Base-by-base conservation (phyloP, 208 protist genomes). In the Novymonas esmeraldas region DNA sequence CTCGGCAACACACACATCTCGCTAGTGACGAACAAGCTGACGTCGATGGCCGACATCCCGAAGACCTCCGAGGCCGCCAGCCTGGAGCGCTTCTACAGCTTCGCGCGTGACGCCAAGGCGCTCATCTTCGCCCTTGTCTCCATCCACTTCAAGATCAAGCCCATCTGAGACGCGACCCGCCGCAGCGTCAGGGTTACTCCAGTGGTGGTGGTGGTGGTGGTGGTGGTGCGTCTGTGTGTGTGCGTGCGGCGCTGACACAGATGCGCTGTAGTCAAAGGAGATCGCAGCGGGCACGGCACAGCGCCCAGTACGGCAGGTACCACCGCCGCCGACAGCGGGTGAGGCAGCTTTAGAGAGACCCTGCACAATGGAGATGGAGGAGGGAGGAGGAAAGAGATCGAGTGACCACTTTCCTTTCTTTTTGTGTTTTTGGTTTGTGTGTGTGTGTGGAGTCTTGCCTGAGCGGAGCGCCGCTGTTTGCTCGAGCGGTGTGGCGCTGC, bases 61-160 rank as follows among this genome's bases (percentile, higher is more conserved):
- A 66, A 65, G 58, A 63, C 54, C 10, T 71, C 73, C 1, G 79
- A 92, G 38, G 54, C 64, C 24, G 73, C 81, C 18, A 86, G 82
- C 2, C 64, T 96, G 20, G 62, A 66, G 44, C 38, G 60, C 22
- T 96, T 96, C 65, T 96, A 94, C 78, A 81, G 81, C 71, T 93
- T 93, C 72, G 85, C 91, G 18, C 85, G 82, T 0, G 91, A 96
- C 38, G 62, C 92, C 3, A 93, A 90, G 71, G 76, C 86, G 18
- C 75, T 96, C 31, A 79, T 94, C 2, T 78, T 93, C 16, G 84
- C 85, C 0, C 79, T 96, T 20, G 88, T 96, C 41, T 93, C 86
- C 3, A 73, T 96, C 9, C 91, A 96, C 77, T 93, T 93, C 45
- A 94, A 96, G 65, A 93, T 93, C 33, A 94, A 94, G 67, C 84